Evolutionary conservation across 345 rosid genomes (phyloP), one percentile per base, ranked within the genome.

Genomic region (Laguncularia racemosa): DNA sequence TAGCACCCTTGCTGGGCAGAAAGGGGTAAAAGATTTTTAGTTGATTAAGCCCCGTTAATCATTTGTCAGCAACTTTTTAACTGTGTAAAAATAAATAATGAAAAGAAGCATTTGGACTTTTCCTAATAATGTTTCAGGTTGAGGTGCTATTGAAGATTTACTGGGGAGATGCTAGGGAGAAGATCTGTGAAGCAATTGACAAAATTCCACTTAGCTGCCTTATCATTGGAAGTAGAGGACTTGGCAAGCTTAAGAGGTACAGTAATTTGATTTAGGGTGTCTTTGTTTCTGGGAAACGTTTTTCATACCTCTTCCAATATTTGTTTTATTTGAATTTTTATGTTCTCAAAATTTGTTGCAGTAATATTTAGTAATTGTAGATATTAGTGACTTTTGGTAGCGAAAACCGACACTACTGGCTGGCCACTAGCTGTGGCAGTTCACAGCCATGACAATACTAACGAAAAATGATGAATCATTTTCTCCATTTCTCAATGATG

Each of bases 131-230:
- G 53, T 48, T 6, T 58, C 61, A 73, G 79, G 44, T 75, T 46
- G 68, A 58, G 47, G 87, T 86, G 67, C 61, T 84, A 46, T 58
- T 79, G 80, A 89, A 85, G 89, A 70, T 89, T 61, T 86, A 77
- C 17, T 86, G 95, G 95, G 96, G 96, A 53, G 96, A 89, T 68
- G 59, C 95, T 59, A 88, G 91, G 20, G 96, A 89, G 72, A 86
- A 84, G 86, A 67, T 89, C 14, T 80, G 87, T 45, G 91, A 81
- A 73, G 95, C 96, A 2, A 82, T 78, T 16, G 95, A 89, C 28
- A 68, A 75, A 52, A 72, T 86, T 61, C 96, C 91, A 57, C 74
- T 89, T 44, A 80, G 78, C 59, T 83, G 81, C 68, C 74, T 89
- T 71, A 72, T 89, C 12, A 86, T 86, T 1, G 95, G 96, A 23